Percentiles rank a stretch among this genome's conserved stretches.
Evolutionary conservation across 768 basidiomycete species (phyloP).

Genomic region (Cytidiella melzeri): DNA sequence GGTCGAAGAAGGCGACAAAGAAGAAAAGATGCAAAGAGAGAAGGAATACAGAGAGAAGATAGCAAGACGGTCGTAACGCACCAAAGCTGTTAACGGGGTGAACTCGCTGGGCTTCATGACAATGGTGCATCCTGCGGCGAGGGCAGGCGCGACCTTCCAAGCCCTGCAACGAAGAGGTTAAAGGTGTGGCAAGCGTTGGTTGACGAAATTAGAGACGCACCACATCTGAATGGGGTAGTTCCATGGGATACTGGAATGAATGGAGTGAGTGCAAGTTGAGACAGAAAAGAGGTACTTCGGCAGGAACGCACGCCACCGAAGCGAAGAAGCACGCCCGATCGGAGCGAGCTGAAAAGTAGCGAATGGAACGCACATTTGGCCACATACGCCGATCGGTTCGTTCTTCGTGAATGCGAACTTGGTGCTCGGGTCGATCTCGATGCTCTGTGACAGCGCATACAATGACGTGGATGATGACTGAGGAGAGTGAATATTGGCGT

Average conservation of each 20-base stretch:
- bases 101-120: conserved; percentile 94
- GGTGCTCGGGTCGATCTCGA: conserved; percentile 73
- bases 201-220: conserved; percentile 34
- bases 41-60: neutral
- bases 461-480: neutral
- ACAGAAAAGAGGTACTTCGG: too few species aligned
- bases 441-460: conserved; percentile 37
- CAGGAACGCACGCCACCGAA: too few species aligned
- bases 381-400: conserved; percentile 92
- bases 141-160: conserved; percentile 92
- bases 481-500: conserved; percentile 14
- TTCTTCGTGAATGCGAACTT: conserved; percentile 85
- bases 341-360: neutral
- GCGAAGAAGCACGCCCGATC: neutral
- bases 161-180: conserved; percentile 53
- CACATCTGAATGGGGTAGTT: conserved; percentile 90
- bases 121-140: conserved; percentile 88
- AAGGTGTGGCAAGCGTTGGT: too few species aligned
- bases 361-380: conserved; percentile 64
- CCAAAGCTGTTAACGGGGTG: conserved; percentile 78
- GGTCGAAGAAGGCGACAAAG: neutral
- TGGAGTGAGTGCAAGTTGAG: too few species aligned
- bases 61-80: too few species aligned
- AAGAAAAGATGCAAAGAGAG: neutral
- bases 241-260: conserved; percentile 69